Evolutionary conservation across 768 basidiomycete genomes (phyloP).

Genomic region (Hericium coralloides): DNA sequence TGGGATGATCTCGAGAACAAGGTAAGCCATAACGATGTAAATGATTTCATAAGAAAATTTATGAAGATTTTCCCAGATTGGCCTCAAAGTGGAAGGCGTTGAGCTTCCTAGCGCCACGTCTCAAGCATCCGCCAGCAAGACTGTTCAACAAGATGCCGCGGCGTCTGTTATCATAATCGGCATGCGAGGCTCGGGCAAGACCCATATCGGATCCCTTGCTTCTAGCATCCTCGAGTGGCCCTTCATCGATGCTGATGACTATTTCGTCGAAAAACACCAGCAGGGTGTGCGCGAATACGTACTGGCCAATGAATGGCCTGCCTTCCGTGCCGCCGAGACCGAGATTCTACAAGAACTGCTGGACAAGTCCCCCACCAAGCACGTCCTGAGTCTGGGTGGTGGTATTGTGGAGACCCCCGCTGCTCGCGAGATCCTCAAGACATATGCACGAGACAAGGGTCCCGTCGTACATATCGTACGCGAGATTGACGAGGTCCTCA

Average conservation of each 20-base stretch:
- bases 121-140: slow-evolving; percentile 35
- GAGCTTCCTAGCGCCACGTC: slow-evolving; percentile 46
- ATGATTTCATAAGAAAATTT: background rate
- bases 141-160: slow-evolving; percentile 22
- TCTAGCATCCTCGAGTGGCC: slow-evolving; percentile 63
- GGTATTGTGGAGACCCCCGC: slow-evolving; percentile 84
- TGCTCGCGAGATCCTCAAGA: slow-evolving; percentile 63
- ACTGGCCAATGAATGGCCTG: slow-evolving; percentile 74
- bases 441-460: slow-evolving; percentile 46
- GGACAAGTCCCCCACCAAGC: slow-evolving; percentile 38
- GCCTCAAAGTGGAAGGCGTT: slow-evolving; percentile 78
- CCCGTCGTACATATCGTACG: slow-evolving; percentile 82
- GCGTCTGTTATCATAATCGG: slow-evolving; percentile 76
- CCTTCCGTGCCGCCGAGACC: slow-evolving; percentile 78
- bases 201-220: slow-evolving; percentile 75
- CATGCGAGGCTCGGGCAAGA: slow-evolving; percentile 97
- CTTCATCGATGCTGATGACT: slow-evolving; percentile 77
- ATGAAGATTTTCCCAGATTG: slow-evolving; percentile 50
- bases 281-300: slow-evolving; percentile 71
- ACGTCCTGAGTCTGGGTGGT: slow-evolving; percentile 88
- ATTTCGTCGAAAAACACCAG: slow-evolving; percentile 57
- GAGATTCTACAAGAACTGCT: slow-evolving; percentile 63
- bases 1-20: slow-evolving; percentile 98
- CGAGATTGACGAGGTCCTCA: slow-evolving; percentile 71
- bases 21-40: too few species aligned